Evolutionary conservation across 306 rosid species (phyloP), one percentile per base, ranked within the genome.

Genomic region (Sicyos edulis): DNA sequence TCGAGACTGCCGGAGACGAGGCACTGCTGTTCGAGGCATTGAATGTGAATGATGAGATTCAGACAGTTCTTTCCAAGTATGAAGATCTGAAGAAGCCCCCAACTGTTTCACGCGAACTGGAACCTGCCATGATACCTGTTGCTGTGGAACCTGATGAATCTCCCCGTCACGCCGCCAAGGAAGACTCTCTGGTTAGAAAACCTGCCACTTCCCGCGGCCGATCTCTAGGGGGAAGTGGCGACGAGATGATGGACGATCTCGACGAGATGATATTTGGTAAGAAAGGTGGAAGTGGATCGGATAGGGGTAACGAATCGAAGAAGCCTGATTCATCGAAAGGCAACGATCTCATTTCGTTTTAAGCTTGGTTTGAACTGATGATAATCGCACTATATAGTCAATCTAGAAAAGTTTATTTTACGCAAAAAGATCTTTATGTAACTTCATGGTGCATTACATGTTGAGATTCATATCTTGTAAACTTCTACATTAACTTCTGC

Each of bases 261-360:
- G 99, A 95, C 68, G 97, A 95, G 79, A 95, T 95, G 99, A 95
- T 95, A 76, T 95, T 95, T 67, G 99, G 99, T 29, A 95, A 79
- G 81, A 91, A 87, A 77, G 54, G 85, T 2, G 92, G 92, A 54
- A 86, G 81, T 45, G 37, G 86, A 45, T 86, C 96, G 0, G 83
- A 73, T 58, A 83, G 80, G 17, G 83, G 82, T 57, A 88, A 82
- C 8, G 90, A 87, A 56, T 62, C 85, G 34, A 90, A 90, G 90
- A 92, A 92, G 79, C 91, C 74, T 60, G 85, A 77, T 70, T 45
- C 96, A 15, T 40, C 91, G 0, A 90, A 92, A 82, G 92, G 86
- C 76, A 63, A 63, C 0, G 97, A 95, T 86, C 96, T 91, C 76
- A 91, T 95, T 80, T 83, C 88, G 66, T 77, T 95, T 76, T 95